Evolutionary conservation across 78 protist species (phyloP), one percentile per base, ranked within the genome.

Genomic region (slime mould (Dictyostelium discoideum)): DNA sequence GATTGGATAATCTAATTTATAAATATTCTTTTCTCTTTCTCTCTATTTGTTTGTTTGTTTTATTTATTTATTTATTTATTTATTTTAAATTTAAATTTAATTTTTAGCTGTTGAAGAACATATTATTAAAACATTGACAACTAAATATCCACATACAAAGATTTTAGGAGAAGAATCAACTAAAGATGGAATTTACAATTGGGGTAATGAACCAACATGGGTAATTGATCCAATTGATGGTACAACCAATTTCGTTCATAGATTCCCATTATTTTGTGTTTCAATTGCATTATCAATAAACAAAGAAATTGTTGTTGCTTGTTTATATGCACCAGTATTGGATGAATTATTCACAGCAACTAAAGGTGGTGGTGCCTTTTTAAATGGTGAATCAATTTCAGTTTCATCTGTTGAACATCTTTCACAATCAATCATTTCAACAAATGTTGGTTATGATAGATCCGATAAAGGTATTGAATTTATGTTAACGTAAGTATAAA

Each of bases 221-320:
- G 86, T 98, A 37, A 74, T 95, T 42, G 99, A 98, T 81, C 99
- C 99, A 11, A 76, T 98, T 44, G 99, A 98, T 86, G 99, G 99
- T 69, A 98, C 99, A 24, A 98, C 98, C 7, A 98, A 98, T 72
- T 97, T 97, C 84, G 98, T 94, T 20, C 97, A 96, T 29, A 83
- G 95, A 65, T 84, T 97, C 92, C 97, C 97, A 82, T 87, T 86
- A 29, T 85, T 87, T 67, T 74, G 93, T 84, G 92, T 96, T 13
- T 78, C 96, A 42, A 94, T 96, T 80, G 98, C 93, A 5, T 81
- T 96, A 48, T 8, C 92, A 50, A 42, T 88, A 3, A 72, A 74
- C 22, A 84, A 48, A 39, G 79, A 87, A 48, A 84, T 87, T 14
- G 96, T 89, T 9, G 89, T 84, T 2, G 97, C 97, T 10, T 92